Evolutionary conservation across 2,329 filamentous ascomycete genomes (phyloP), one percentile per base, ranked within the genome.

Genomic region (Aureobasidium sp.): DNA sequence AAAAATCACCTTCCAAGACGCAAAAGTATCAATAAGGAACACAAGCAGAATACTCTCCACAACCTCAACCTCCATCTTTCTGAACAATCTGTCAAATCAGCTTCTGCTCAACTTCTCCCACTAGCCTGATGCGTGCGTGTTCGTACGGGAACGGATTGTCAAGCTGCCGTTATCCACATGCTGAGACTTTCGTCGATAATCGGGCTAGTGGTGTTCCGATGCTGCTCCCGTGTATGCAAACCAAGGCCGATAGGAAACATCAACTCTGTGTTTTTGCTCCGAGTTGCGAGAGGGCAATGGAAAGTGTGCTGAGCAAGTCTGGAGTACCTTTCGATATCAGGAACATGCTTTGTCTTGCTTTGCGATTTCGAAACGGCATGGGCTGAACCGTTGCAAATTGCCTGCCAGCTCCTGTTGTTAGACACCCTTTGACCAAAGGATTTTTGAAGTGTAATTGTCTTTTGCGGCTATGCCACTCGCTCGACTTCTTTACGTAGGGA

Each of bases 401-500:
- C 27, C 27, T 29, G 27, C 8, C n/a, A 22, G 33, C 42, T 58
- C 54, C 42, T 27, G n/a, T 37, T 37, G 24, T 33, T 29, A 45
- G 31, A 47, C 40, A 47, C 19, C 40, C 54, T 58, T 47, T 33
- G 33, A 31, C 42, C 17, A 37, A 58, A 57, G 53, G 40, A 47
- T 33, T 47, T 40, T 27, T 24, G 3, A 37, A n/a, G 42, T 35
- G 31, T 35, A 58, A 35, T 47, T 11, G 11, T 47, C 19, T 33
- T 24, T 19, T 39, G 54, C 54, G 54, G 40, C 35, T 58, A 12
- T 14, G 14, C 54, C 54, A 42, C 54, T 58, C 31, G 17, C 29
- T 37, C 31, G 19, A 14, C 24, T 19, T 60, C 11, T 12, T 71
- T 67, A 73, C 42, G 66, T 70, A 39, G 72, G 72, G 7, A 71